These are phyloP conservation scores for Cyphellophora europaea DNA, from an alignment of 2,329 filamentous ascomycete genomes.

Conservation along the genomic window DNA sequence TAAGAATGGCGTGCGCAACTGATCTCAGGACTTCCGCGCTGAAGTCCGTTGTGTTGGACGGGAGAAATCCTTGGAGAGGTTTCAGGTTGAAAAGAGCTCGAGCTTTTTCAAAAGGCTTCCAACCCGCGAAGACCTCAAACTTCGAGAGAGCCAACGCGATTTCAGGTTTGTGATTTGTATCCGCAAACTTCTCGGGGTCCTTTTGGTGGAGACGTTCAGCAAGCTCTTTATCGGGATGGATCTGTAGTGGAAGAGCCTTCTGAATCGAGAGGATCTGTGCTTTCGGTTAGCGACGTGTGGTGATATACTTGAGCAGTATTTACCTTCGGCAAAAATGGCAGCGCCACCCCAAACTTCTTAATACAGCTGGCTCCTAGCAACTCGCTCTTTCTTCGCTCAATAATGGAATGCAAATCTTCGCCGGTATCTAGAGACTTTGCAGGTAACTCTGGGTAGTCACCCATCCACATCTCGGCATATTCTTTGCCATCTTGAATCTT, in stretches of 20 bases:
- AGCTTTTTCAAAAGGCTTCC: constrained; percentile 57
- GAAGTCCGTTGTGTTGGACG: constrained; percentile 31
- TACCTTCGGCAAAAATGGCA: constrained; percentile 68
- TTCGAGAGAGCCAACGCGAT: constrained; percentile 62
- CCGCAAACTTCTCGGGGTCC: constrained; percentile 57
- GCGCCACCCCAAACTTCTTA: constrained; percentile 52
- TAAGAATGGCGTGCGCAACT: constrained; percentile 47
- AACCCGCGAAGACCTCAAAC: constrained; percentile 70
- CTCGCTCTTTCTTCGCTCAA: constrained; percentile 52
- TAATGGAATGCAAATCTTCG: constrained; percentile 54
- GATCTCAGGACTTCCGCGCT: constrained; percentile 49
- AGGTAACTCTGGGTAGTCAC: constrained; percentile 63
- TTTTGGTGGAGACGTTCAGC: constrained; percentile 54
- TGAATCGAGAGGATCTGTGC: constrained; percentile 66
- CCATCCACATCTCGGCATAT: constrained; percentile 69
- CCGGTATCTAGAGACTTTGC: constrained; percentile 54
- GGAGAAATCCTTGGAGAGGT: constrained; percentile 46
- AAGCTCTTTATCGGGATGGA: constrained; percentile 63
- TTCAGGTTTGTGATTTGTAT: constrained; percentile 71
- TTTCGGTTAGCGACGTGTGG: too few relatives aligned
- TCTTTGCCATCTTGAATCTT: constrained; percentile 53
- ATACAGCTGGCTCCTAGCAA: constrained; percentile 55
- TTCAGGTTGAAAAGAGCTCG: constrained; percentile 47
- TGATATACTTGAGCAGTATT: too few relatives aligned
- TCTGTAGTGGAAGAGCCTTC: constrained; percentile 65